A percentile compares a stretch with the other conserved stretches of the same genome.
phyloP scores from a whole-genome alignment of 2,329 filamentous ascomycete genomes.

The Verticillium alfalfae region DNA sequence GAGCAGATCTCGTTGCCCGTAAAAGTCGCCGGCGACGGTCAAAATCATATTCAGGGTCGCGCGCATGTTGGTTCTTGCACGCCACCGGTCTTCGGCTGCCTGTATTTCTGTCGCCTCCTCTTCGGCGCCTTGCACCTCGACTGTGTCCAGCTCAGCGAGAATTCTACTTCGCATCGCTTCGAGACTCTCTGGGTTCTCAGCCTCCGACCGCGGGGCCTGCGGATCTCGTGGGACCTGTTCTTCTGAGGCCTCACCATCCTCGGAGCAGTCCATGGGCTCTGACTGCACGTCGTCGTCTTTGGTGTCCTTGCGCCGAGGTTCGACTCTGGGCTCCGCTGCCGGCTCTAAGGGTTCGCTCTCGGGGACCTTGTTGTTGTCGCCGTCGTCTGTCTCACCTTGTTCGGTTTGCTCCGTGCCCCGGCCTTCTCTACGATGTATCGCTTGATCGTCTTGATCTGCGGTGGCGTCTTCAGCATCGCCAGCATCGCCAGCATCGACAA shows the following conservation, averaged over 20 bases:
- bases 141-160: slow-evolving; percentile 34
- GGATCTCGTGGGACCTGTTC: slow-evolving; percentile 26
- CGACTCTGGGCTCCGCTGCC: not conserved
- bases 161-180: slow-evolving; percentile 43
- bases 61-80: slow-evolving; percentile 45
- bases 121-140: slow-evolving; percentile 20
- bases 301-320: slow-evolving; percentile 18
- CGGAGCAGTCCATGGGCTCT: slow-evolving; percentile 38
- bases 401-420: slow-evolving; percentile 16
- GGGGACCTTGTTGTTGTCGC: not conserved
- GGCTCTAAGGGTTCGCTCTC: not conserved
- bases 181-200: slow-evolving; percentile 23
- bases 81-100: slow-evolving; percentile 16
- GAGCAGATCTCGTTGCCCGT: slow-evolving; percentile 82
- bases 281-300: slow-evolving; percentile 15
- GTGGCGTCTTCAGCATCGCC: slow-evolving; percentile 13
- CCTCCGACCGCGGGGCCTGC: slow-evolving; percentile 8
- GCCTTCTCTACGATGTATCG: not conserved
- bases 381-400: slow-evolving; percentile 3
- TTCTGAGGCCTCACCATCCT: slow-evolving; percentile 27
- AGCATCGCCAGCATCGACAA: slow-evolving; percentile 16
- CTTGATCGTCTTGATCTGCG: slow-evolving; percentile 1
- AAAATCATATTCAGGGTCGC: slow-evolving; percentile 91
- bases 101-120: slow-evolving; percentile 6
- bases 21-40: slow-evolving; percentile 80